Base-by-base conservation (phyloP, 1,139 yeast genomes). In the Dujonia santamariae region DNA sequence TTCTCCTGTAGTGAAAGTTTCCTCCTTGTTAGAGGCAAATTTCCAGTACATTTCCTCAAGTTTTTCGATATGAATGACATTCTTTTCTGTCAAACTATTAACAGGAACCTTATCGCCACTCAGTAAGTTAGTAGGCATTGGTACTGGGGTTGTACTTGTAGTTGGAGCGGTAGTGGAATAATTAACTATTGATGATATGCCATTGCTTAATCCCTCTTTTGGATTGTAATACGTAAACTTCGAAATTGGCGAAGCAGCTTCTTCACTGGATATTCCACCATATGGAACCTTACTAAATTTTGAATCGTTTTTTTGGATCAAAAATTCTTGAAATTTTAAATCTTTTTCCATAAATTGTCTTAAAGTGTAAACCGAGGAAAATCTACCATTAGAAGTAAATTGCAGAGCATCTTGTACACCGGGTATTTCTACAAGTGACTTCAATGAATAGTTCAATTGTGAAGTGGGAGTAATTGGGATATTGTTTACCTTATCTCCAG, bases 291-390 rank as follows among this genome's bases (percentile, higher is more conserved):
- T 44, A 30, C 47, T 48, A 36, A 59, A 55, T 7, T 28, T 23
- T 4, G 34, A 28, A 4, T 39, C 37, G 32, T 57, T 49, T n/a
- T 47, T 43, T 30, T 47, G 54, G 14, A 60, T 47, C 7, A 64
- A 41, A 37, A 48, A 61, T 32, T 61, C 66, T 42, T 63, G 68
- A 35, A 71, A 67, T 37, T 60, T 63, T 23, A 60, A 47, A 38
- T 76, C 76, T 38, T 72, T 72, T 32, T 75, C 80, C 56, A 68
- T 65, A 47, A 72, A 76, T 40, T 77, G 79, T 34, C 69, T 55
- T 38, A 78, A 53, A 12, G 70, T 67, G 50, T 72, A 75, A 3
- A 67, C 48, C 0, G 78, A 67, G 0, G 78, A 67, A 24, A 54
- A 49, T 38, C 63, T 56, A 7, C 57, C 54, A 14, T 50, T 49